Percentiles rank a stretch among this genome's conserved stretches.
phyloP scores from a whole-genome alignment of 257 asterid species.

The Penstemon barbatus region DNA sequence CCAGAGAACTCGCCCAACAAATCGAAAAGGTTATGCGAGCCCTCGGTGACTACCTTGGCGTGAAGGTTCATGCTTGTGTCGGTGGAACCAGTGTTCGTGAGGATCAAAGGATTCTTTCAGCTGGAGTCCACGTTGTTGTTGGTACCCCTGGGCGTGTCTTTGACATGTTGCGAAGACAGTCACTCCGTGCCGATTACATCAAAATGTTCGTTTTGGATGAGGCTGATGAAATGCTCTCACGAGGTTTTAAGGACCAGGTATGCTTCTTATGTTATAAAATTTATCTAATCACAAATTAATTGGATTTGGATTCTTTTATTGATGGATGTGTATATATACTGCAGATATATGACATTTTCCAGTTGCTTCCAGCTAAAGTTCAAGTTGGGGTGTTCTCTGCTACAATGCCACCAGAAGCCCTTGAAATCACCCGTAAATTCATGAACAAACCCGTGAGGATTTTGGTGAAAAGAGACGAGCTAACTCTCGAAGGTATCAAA shows the following conservation, averaged over 20 bases:
- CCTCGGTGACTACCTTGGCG: constrained; percentile 89
- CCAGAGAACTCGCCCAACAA: constrained; percentile 80
- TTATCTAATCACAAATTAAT: too few relatives aligned
- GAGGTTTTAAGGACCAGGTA: constrained; percentile 90
- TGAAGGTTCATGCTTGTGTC: constrained; percentile 82
- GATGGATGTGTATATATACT: constrained; percentile 13
- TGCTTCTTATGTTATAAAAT: neutral
- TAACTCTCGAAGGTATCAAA: constrained; percentile 76
- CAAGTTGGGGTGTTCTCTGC: constrained; percentile 84
- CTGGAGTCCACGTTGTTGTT: constrained; percentile 85
- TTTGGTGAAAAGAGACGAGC: constrained; percentile 76
- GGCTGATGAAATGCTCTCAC: constrained; percentile 90
- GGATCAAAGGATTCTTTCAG: constrained; percentile 73
- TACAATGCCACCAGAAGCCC: constrained; percentile 86
- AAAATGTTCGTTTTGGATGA: constrained; percentile 82
- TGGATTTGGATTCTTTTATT: neutral
- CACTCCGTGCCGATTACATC: constrained; percentile 67
- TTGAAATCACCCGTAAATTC: constrained; percentile 75
- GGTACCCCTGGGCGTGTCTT: constrained; percentile 94
- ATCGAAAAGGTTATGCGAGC: constrained; percentile 88
- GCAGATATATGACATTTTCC: constrained; percentile 77
- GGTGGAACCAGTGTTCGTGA: constrained; percentile 92
- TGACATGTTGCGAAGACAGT: constrained; percentile 72
- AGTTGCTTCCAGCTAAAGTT: constrained; percentile 65
- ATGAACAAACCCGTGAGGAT: constrained; percentile 78